Evolutionary conservation across 306 rosid species (phyloP), one percentile per base, ranked within the genome.

Genomic region (Vigna nakashimae): DNA sequence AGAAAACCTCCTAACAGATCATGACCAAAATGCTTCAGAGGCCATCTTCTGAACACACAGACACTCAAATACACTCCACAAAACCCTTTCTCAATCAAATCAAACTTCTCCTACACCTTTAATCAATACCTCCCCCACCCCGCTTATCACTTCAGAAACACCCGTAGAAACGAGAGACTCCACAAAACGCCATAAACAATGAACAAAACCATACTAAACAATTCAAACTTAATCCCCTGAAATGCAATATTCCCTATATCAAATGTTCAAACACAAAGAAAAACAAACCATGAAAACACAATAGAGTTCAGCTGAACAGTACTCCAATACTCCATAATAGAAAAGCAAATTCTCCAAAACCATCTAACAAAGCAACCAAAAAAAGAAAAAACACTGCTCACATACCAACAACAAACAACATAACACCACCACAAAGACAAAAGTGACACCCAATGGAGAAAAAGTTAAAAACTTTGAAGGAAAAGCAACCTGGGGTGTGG

Each of bases 401-500:
- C 36, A 62, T 32, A 45, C 15, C 16, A 36, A 45, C 0, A 62
- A 34, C 64, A 75, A 57, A 16, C 69, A 67, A 58, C 10, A 49
- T 9, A 59, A 74, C 74, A 81, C 7, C 52, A 18, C n/a, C 56
- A 30, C 50, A 50, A 59, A 69, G 15, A 2, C 4, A 18, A 79
- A 49, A 36, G 7, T 9, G 68, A 46, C 2, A 63, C 73, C 45
- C 55, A 85, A 78, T n/a, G 43, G 1, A 50, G 9, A 17, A 42
- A 79, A 58, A 43, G 28, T 38, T 18, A 28, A 26, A 18, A 71
- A 67, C 34, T 65, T 72, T 24, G 58, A 12, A 73, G 22, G 59
- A 62, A 20, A 78, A n/a, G 15, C 60, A 36, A 91, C 98, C 97
- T 88, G 82, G 36, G 75, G 30, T 24, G 82, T n/a, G 26, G 77